Conservation (phyloP, 441 rosid species). For the Erodium trifolium region DNA sequence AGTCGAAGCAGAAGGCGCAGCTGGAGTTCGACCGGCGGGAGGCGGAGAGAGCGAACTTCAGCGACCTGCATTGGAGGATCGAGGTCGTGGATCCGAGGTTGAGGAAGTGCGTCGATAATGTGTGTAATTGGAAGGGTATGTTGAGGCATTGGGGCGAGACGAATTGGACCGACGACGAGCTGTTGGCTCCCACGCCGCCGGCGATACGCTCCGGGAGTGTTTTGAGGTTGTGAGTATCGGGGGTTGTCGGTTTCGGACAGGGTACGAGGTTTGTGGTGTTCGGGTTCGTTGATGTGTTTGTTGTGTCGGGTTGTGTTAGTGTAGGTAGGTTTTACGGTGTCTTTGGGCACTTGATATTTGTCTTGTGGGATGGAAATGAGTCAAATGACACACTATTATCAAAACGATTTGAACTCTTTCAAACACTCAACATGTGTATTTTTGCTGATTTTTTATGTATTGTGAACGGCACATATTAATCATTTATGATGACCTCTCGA, state of each 20-base stretch:
- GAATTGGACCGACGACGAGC: constrained; percentile 65
- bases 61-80: constrained; percentile 67
- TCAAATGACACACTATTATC: too few species aligned
- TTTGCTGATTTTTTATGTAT: too few species aligned
- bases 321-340: too few species aligned
- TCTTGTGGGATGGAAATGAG: too few species aligned
- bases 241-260: neutral
- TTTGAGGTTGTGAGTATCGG: constrained; percentile 25
- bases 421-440: too few species aligned
- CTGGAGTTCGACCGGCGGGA: constrained; percentile 61
- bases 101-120: constrained; percentile 58
- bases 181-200: constrained; percentile 58
- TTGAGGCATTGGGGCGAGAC: constrained; percentile 74
- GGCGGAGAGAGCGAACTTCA: constrained; percentile 60
- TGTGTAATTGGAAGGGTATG: constrained; percentile 81
- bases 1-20: constrained; percentile 62
- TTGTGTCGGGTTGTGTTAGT: too few species aligned
- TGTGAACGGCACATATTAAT: too few species aligned
- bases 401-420: too few species aligned
- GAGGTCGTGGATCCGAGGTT: constrained; percentile 42
- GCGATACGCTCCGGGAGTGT: constrained; percentile 34
- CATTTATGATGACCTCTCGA: too few species aligned
- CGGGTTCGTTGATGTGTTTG: too few species aligned
- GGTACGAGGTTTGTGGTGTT: too few species aligned
- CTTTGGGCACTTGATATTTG: too few species aligned